phyloP scores from a whole-genome alignment of 495 filamentous ascomycete species.

The Hyaloscypha hepaticicola region DNA sequence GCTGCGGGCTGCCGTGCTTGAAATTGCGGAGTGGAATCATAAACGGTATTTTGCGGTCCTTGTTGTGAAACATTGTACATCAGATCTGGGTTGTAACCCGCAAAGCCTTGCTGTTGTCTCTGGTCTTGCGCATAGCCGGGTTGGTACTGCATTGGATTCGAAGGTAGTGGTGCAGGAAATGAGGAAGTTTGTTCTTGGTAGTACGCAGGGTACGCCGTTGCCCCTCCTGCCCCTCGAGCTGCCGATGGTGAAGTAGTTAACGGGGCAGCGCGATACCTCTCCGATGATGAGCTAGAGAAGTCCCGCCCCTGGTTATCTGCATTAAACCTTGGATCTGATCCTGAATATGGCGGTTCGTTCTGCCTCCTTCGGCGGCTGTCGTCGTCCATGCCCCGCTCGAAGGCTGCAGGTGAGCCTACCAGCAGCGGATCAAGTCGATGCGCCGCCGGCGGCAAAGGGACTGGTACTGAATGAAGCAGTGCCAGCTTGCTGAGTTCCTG shows the following conservation, averaged over 20 bases:
- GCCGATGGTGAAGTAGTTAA: slow-evolving; percentile 41
- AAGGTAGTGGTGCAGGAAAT: slow-evolving; percentile 50
- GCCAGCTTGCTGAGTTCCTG: slow-evolving; percentile 51
- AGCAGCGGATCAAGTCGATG: slow-evolving; percentile 47
- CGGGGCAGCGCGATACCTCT: slow-evolving; percentile 49
- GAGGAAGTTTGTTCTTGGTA: slow-evolving; percentile 51
- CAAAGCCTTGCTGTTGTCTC: slow-evolving; percentile 48
- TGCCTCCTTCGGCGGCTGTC: slow-evolving; percentile 61
- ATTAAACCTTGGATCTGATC: slow-evolving; percentile 43
- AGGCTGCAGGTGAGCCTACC: slow-evolving; percentile 43
- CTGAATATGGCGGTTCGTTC: slow-evolving; percentile 57
- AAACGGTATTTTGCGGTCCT: slow-evolving; percentile 62
- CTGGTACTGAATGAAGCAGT: slow-evolving; percentile 52
- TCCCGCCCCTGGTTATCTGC: slow-evolving; percentile 40
- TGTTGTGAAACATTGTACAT: slow-evolving; percentile 80
- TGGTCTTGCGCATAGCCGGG: slow-evolving; percentile 50
- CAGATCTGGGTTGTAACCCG: slow-evolving; percentile 59
- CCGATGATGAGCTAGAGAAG: slow-evolving; percentile 41
- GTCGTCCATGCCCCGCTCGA: slow-evolving; percentile 67
- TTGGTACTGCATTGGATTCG: slow-evolving; percentile 52
- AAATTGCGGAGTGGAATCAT: slow-evolving; percentile 80
- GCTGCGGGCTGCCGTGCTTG: slow-evolving; percentile 69
- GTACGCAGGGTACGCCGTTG: slow-evolving; percentile 54
- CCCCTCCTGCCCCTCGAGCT: slow-evolving; percentile 35
- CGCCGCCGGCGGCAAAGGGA: slow-evolving; percentile 58